Conservation (phyloP, 257 asterid species). For the Salvia miltiorrhiza region DNA sequence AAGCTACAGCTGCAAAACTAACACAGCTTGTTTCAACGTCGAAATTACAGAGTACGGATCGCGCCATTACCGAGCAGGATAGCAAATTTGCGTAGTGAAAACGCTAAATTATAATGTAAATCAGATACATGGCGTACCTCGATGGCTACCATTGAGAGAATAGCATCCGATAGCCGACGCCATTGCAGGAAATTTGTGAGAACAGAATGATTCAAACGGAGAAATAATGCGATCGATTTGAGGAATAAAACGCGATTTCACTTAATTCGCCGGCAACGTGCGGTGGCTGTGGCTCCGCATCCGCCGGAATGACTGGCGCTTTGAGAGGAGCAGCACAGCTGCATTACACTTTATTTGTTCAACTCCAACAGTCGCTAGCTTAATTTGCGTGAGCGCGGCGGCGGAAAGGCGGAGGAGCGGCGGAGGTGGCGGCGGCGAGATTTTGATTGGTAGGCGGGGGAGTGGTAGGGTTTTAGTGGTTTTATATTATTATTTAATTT, state of each 20-base stretch:
- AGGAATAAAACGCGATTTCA: neutral
- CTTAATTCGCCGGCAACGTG: constrained; percentile 7
- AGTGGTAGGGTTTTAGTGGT: constrained; percentile 14
- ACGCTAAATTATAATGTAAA: neutral
- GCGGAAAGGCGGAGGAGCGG: neutral
- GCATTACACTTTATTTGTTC: constrained; percentile 12
- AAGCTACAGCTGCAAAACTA: neutral
- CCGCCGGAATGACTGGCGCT: neutral
- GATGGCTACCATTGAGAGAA: constrained; percentile 29
- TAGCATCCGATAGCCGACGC: constrained; percentile 36
- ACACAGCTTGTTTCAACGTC: neutral
- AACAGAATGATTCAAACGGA: neutral
- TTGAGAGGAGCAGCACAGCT: neutral
- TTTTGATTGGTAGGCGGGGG: neutral
- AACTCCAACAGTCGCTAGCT: neutral
- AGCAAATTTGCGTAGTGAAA: neutral
- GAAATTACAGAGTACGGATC: neutral
- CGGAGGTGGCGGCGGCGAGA: constrained; percentile 13
- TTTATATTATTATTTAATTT: neutral
- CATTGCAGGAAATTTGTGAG: constrained; percentile 15
- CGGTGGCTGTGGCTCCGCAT: neutral
- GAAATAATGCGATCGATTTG: neutral
- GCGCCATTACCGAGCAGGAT: neutral
- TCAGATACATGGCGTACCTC: constrained; percentile 18
- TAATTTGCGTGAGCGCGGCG: neutral